Evolutionary conservation across 805 yeast species (phyloP), one percentile per base, ranked within the genome.

Genomic region (Monosporozyma aerobia): DNA sequence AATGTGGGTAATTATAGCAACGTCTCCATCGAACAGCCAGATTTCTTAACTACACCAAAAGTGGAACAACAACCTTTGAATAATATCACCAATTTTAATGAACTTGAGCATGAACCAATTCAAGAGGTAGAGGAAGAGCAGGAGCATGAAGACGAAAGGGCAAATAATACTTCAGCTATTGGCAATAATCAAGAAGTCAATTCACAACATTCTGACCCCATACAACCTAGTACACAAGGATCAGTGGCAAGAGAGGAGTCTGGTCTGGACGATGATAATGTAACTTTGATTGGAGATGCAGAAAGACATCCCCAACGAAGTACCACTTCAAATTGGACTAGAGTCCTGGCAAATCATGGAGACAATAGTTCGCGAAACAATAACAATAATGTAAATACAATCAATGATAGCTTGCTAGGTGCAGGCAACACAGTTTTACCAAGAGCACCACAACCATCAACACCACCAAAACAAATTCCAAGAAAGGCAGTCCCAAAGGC

Each of bases 1-100:
- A 49, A 32, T 14, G 16, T 14, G 8, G 13, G 13, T 43, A 5
- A 23, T 19, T 10, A 10, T 19, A 22, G 27, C 23, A 32, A 35
- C 33, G 14, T 47, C n/a, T 14, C n/a, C 14, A 11, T 50, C 14
- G 64, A 61, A 11, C 69, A 62, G 49, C 67, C 69, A 5, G 69
- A 67, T 53, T 64, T 60, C 44, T 51, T 60, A 39, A 61, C 61
- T 29, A 61, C 69, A 3, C 70, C 70, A n/a, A 57, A 52, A 23
- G 41, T 56, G 4, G 44, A 54, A 27, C 53, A 51, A 22, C 35
- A 49, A 27, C 51, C 47, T 6, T 2, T 33, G 29, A 32, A 19
- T 19, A 4, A 7, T 5, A 7, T 3, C 3, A 30, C 16, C 22
- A 11, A 7, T 3, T 25, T 23, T 11, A 25, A 35, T 27, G 30